Conservation (phyloP, 2,329 filamentous ascomycete species). For the Dactylonectria macrodidyma region DNA sequence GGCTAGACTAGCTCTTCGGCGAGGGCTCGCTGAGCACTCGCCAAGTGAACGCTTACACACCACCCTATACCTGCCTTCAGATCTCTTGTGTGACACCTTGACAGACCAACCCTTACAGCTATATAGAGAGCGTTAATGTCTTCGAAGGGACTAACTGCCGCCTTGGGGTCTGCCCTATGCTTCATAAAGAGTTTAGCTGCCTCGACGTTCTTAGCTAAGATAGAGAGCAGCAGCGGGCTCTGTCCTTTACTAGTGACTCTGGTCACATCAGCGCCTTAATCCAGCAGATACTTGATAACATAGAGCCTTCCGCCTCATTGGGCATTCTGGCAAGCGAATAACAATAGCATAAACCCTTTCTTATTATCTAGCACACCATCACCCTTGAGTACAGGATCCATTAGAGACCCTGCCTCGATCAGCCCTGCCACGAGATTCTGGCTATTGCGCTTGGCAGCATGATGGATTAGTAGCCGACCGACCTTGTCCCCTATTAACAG, state of each 20-base stretch:
- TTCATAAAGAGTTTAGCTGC: conserved; percentile 15
- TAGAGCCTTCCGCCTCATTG: conserved; percentile 2
- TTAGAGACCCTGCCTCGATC: conserved; percentile 17
- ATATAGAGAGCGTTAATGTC: conserved; percentile 24
- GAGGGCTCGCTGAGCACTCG: too few relatives aligned
- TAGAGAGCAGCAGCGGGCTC: conserved; percentile 15
- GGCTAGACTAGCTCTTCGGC: too few relatives aligned
- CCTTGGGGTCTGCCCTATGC: conserved; percentile 23
- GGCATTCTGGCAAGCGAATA: conserved; percentile 18
- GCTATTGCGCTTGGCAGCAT: conserved; percentile 4
- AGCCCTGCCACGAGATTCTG: conserved; percentile 10
- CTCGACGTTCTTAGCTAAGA: conserved; percentile 14
- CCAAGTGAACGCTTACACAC: too few relatives aligned
- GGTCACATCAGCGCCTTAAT: conserved; percentile 11
- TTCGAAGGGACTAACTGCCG: conserved; percentile 17
- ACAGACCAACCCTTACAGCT: too few relatives aligned
- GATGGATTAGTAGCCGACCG: conserved; percentile 16
- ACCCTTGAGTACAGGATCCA: conserved; percentile 17
- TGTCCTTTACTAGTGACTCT: conserved; percentile 4
- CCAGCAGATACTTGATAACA: conserved; percentile 24
- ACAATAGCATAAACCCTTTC: conserved; percentile 16
- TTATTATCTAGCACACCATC: conserved; percentile 9
- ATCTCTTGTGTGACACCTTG: too few relatives aligned
- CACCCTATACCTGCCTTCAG: too few relatives aligned
- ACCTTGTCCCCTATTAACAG: conserved; percentile 7